A percentile compares a stretch with the other conserved stretches of the same genome.
These are phyloP conservation scores for Paecilomyces sp. DNA, from an alignment of 2,329 filamentous ascomycete species.

Conservation along the genomic window DNA sequence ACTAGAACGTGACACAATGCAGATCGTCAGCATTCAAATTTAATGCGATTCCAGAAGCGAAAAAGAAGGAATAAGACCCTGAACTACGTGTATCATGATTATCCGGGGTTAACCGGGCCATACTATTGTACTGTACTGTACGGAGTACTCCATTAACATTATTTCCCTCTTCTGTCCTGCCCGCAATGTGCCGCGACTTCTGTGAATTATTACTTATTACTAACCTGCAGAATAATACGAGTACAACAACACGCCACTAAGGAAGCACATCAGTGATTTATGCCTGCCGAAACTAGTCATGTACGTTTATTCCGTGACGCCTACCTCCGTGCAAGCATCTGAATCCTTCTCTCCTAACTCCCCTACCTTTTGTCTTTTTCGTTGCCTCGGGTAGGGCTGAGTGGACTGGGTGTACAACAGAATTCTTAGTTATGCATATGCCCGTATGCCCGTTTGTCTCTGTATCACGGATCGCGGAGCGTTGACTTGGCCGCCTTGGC, in stretches of 20 bases:
- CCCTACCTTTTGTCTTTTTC: not conserved
- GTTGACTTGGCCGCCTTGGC: not conserved
- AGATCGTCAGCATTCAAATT: slow-evolving; percentile 11
- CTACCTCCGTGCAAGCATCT: no score
- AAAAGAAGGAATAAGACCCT: not conserved
- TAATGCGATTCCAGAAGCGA: not conserved
- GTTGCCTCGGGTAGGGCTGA: not conserved
- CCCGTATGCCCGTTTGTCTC: no score
- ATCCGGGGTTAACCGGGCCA: no score
- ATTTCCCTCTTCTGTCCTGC: no score
- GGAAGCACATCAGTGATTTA: no score
- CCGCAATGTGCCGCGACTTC: not conserved
- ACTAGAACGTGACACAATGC: not conserved
- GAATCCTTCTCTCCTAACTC: no score
- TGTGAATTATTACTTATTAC: not conserved
- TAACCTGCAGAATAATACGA: not conserved
- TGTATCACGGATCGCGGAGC: not conserved
- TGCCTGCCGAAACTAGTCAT: not conserved
- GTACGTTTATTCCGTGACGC: not conserved
- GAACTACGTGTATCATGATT: not conserved
- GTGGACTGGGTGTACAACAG: not conserved
- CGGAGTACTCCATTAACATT: no score
- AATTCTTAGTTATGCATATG: not conserved
- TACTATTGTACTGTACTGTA: no score
- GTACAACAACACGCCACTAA: not conserved